A percentile compares a stretch with the other conserved stretches of the same genome.
Conservation (phyloP, 2,329 filamentous ascomycete species). For the Grosmannia clavigera region DNA sequence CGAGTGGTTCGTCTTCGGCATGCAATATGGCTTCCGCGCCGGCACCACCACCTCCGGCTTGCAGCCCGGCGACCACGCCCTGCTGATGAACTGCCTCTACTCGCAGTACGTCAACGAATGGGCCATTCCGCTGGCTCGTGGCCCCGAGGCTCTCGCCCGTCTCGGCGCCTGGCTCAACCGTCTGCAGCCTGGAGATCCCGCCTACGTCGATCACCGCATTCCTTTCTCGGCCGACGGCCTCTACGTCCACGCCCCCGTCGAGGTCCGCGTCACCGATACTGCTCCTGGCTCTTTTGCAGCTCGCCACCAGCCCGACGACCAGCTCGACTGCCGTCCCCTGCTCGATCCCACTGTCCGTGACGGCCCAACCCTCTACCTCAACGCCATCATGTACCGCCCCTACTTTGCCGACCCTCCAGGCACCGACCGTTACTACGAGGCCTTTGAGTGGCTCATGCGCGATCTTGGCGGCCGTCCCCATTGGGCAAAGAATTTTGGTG, state of each 20-base stretch:
- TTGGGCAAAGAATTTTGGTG: slow-evolving; percentile 71
- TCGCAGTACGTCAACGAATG: slow-evolving; percentile 99
- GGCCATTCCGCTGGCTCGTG: slow-evolving; percentile 76
- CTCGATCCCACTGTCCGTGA: slow-evolving; percentile 51
- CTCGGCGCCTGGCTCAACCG: slow-evolving; percentile 78
- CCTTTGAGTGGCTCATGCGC: slow-evolving; percentile 73
- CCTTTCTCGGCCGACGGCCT: slow-evolving; percentile 56
- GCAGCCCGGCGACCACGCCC: slow-evolving; percentile 64
- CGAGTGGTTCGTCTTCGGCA: slow-evolving; percentile 93
- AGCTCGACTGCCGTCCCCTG: slow-evolving; percentile 16
- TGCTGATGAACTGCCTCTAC: slow-evolving; percentile 95
- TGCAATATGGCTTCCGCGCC: slow-evolving; percentile 78
- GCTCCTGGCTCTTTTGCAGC: slow-evolving; percentile 9
- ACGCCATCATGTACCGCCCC: slow-evolving; percentile 67
- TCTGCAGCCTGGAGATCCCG: slow-evolving; percentile 39
- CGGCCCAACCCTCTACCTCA: slow-evolving; percentile 63
- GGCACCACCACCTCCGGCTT: slow-evolving; percentile 57
- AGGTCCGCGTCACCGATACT: slow-evolving; percentile 63
- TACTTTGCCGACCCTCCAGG: slow-evolving; percentile 60
- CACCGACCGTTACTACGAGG: slow-evolving; percentile 58
- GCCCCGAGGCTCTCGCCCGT: slow-evolving; percentile 74
- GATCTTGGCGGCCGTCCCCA: slow-evolving; percentile 63
- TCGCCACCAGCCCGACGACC: slow-evolving; percentile 18
- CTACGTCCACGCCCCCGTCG: slow-evolving; percentile 66
- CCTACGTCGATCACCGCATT: slow-evolving; percentile 48